phyloP scores from a whole-genome alignment of 2,329 filamentous ascomycete genomes.

The Coniochaeta prunicola region DNA sequence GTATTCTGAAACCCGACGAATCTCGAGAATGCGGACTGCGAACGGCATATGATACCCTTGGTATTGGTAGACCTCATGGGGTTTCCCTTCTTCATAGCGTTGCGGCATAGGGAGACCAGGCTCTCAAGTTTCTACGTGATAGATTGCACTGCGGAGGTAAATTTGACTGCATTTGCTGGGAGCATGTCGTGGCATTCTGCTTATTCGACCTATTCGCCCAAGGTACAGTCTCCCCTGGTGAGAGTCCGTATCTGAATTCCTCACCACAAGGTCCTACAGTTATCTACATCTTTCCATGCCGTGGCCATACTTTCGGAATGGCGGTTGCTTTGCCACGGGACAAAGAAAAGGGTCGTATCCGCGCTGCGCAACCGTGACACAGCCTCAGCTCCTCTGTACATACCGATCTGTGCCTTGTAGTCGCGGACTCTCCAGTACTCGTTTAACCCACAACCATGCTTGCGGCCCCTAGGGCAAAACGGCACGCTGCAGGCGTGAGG shows the following conservation, averaged over 20 bases:
- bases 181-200: background rate
- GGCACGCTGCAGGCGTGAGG: background rate
- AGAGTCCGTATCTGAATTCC: too few relatives aligned
- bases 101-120: background rate
- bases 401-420: background rate
- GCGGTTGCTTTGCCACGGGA: too few relatives aligned
- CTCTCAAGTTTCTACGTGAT: background rate
- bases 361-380: background rate
- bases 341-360: too few relatives aligned
- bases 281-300: too few relatives aligned
- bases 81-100: background rate
- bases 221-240: too few relatives aligned
- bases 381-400: background rate
- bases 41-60: constrained; percentile 5
- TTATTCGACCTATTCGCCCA: background rate
- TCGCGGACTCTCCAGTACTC: background rate
- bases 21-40: background rate
- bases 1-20: background rate
- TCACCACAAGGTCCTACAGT: too few relatives aligned
- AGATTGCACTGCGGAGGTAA: background rate
- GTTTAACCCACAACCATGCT: too few relatives aligned
- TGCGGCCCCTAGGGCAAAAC: background rate
- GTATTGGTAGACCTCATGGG: background rate
- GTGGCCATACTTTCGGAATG: too few relatives aligned
- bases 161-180: background rate